A percentile compares a stretch with the other conserved stretches of the same genome.
Conservation (phyloP, 2,329 filamentous ascomycete species). For the Fusarium staphyleae region DNA sequence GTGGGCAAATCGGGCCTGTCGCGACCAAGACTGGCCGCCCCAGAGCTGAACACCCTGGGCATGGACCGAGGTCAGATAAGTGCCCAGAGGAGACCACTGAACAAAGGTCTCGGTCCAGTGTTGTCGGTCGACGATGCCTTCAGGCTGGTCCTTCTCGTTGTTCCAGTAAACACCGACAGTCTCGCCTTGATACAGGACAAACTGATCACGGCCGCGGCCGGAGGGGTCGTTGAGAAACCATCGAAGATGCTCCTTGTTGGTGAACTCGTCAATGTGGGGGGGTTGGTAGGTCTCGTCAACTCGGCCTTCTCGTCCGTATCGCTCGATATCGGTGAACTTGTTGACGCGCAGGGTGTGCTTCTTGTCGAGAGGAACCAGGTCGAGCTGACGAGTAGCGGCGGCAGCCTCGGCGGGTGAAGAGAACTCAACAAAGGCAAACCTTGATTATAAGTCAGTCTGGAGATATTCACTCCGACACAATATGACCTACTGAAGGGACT, state of each 20-base stretch:
- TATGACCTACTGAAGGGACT: conserved; percentile 78
- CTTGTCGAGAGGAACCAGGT: conserved; percentile 90
- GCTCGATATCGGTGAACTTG: conserved; percentile 97
- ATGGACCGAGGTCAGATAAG: conserved; percentile 93
- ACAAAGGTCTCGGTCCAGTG: conserved; percentile 99
- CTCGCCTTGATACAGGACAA: conserved; percentile 91
- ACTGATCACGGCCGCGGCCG: conserved; percentile 88
- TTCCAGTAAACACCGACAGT: conserved; percentile 98
- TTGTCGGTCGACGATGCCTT: conserved; percentile 87
- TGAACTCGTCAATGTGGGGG: conserved; percentile 83
- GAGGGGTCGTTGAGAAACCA: conserved; percentile 88
- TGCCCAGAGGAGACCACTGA: conserved; percentile 96
- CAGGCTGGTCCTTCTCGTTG: conserved; percentile 90
- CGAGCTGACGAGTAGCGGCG: conserved; percentile 86
- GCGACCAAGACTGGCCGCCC: conserved; percentile 88
- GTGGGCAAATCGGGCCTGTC: conserved; percentile 92
- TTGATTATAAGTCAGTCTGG: conserved; percentile 47
- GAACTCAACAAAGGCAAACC: conserved; percentile 97
- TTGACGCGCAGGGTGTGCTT: conserved; percentile 95
- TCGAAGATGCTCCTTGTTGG: conserved; percentile 91
- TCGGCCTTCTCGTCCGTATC: conserved; percentile 91
- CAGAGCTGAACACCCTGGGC: conserved; percentile 96
- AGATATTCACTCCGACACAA: background rate
- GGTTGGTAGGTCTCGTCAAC: conserved; percentile 89
- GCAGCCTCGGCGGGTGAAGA: conserved; percentile 88